These are phyloP conservation scores for Lizonia empirigonia DNA, from an alignment of 2,329 filamentous ascomycete species.

Conservation along the genomic window DNA sequence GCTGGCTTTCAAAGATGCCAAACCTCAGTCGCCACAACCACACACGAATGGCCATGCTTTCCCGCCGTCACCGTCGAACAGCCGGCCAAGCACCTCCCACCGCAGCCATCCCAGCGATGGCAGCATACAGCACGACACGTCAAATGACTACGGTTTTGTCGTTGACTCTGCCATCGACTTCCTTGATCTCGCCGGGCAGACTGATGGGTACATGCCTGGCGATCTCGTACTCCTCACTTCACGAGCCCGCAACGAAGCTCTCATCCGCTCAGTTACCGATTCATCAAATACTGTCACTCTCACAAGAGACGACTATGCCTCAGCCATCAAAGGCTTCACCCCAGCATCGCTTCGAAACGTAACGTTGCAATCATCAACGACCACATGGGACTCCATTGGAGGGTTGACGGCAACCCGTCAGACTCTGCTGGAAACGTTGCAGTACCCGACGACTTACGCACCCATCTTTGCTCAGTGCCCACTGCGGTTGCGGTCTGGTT, in stretches of 20 bases:
- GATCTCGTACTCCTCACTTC: slow-evolving; percentile 86
- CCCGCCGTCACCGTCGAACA: slow-evolving; percentile 54
- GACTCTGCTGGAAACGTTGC: slow-evolving; percentile 90
- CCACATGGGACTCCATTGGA: slow-evolving; percentile 89
- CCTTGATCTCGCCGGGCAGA: slow-evolving; percentile 88
- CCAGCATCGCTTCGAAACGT: slow-evolving; percentile 94
- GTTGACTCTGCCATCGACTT: slow-evolving; percentile 83
- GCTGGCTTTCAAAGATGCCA: slow-evolving; percentile 61
- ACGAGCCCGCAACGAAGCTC: slow-evolving; percentile 86
- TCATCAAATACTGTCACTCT: slow-evolving; percentile 61
- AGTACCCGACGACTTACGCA: slow-evolving; percentile 97
- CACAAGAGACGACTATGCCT: slow-evolving; percentile 76
- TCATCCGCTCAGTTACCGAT: slow-evolving; percentile 77
- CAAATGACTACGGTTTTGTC: slow-evolving; percentile 63
- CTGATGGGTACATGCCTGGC: slow-evolving; percentile 97
- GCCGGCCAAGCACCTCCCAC: slow-evolving; percentile 51
- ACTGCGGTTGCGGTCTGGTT: slow-evolving; percentile 87
- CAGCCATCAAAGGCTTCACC: slow-evolving; percentile 88
- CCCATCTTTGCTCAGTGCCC: slow-evolving; percentile 97
- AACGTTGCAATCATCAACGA: slow-evolving; percentile 88
- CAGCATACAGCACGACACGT: slow-evolving; percentile 46
- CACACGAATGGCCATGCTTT: slow-evolving; percentile 40
- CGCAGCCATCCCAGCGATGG: slow-evolving; percentile 51
- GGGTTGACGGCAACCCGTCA: slow-evolving; percentile 85
- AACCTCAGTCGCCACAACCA: slow-evolving; percentile 25